Conservation (phyloP, 257 asterid genomes). For the Euphrasia confusa region DNA sequence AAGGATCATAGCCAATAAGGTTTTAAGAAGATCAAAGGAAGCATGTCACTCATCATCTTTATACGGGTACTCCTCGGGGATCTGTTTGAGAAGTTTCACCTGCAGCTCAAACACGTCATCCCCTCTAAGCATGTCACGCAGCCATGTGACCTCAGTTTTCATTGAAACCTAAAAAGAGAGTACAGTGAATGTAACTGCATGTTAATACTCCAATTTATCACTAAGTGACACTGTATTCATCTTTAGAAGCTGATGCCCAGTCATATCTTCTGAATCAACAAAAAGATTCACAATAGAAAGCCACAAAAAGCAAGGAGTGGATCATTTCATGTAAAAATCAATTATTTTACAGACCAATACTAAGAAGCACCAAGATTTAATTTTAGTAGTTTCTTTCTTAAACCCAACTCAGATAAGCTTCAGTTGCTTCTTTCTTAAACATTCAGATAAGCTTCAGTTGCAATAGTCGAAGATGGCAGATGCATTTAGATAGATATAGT, state of each 20-base stretch:
- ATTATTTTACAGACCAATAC: no score
- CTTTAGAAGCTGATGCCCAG: constrained; percentile 8
- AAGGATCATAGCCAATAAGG: constrained; percentile 9
- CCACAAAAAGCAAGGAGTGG: not conserved
- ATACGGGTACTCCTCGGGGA: constrained; percentile 97
- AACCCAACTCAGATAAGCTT: no score
- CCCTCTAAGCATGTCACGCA: constrained; percentile 95
- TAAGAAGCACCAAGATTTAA: no score
- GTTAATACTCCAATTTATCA: not conserved
- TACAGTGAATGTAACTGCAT: not conserved
- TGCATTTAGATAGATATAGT: not conserved
- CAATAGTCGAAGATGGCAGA: no score
- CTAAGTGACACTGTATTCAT: no score
- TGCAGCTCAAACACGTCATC: constrained; percentile 94
- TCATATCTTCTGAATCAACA: not conserved
- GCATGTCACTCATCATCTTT: constrained; percentile 79
- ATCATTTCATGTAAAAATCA: no score
- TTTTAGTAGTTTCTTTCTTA: no score
- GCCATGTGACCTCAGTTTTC: constrained; percentile 96
- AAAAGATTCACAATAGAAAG: constrained; percentile 1
- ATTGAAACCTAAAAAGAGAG: constrained; percentile 62
- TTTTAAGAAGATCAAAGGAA: constrained; percentile 9
- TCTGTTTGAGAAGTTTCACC: constrained; percentile 89
- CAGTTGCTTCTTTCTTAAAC: no score
- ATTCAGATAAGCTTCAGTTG: no score